Percentiles rank a stretch among this genome's conserved stretches.
These are phyloP conservation scores for Coriolopsis trogii DNA, from an alignment of 1,284 basidiomycete species.

Conservation along the genomic window DNA sequence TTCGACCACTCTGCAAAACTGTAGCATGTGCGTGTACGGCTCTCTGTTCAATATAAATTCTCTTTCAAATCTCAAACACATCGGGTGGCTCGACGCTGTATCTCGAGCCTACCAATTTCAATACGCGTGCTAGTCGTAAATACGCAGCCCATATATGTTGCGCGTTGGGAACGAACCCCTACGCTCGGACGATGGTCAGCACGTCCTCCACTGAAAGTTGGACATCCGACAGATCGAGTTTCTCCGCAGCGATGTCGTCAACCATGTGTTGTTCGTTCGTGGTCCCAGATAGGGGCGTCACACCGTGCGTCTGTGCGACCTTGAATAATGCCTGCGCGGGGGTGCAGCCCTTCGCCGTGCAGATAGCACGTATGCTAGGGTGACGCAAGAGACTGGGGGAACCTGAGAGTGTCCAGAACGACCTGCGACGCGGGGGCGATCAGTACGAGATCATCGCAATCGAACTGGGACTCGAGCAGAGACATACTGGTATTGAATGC, in stretches of 20 bases:
- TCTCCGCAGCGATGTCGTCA: slow-evolving; percentile 40
- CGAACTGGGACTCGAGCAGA: too few relatives aligned
- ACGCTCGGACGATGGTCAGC: slow-evolving; percentile 5
- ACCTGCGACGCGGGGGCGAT: slow-evolving; percentile 44
- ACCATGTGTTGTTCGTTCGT: slow-evolving; percentile 66
- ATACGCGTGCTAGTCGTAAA: too few relatives aligned
- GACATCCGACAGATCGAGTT: slow-evolving; percentile 38
- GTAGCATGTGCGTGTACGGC: slow-evolving; percentile 45
- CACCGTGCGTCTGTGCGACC: slow-evolving; percentile 61
- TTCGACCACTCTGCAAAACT: slow-evolving; percentile 37
- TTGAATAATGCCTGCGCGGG: slow-evolving; percentile 69
- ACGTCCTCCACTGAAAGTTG: slow-evolving; percentile 13
- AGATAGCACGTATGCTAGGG: slow-evolving; percentile 49
- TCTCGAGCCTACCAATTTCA: too few relatives aligned
- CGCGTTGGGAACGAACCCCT: not conserved
- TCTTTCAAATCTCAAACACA: slow-evolving; percentile 27
- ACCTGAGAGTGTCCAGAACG: slow-evolving; percentile 86
- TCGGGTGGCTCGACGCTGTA: not conserved
- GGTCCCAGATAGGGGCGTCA: slow-evolving; percentile 72
- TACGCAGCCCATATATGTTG: too few relatives aligned
- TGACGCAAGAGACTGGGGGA: slow-evolving; percentile 64
- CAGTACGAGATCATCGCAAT: too few relatives aligned
- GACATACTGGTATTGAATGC: slow-evolving; percentile 74
- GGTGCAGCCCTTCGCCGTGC: slow-evolving; percentile 52
- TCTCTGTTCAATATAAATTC: slow-evolving; percentile 36